phyloP scores from a whole-genome alignment of 192 early-diverging fungal species.

The Chytriomyces sp. region DNA sequence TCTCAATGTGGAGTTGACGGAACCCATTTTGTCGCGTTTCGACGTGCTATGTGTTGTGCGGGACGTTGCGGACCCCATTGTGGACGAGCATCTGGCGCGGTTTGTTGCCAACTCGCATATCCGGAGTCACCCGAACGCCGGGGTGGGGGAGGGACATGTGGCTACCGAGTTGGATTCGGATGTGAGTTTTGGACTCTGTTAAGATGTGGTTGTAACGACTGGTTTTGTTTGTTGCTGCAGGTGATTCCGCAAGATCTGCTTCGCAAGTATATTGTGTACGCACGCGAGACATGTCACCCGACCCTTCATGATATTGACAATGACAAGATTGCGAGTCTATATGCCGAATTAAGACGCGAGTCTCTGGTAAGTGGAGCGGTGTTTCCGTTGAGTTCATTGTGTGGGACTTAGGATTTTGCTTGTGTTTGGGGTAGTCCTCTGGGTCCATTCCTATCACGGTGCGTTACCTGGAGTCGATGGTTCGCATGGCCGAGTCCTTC shows the following conservation, averaged over 20 bases:
- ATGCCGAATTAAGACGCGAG: slow-evolving; percentile 89
- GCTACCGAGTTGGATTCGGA: slow-evolving; percentile 55
- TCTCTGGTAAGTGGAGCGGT: slow-evolving; percentile 54
- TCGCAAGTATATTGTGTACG: slow-evolving; percentile 86
- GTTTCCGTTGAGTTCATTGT: slow-evolving; percentile 1
- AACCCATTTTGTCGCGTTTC: slow-evolving; percentile 98
- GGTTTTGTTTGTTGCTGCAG: slow-evolving; percentile 42
- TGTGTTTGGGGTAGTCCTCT: slow-evolving; percentile 52
- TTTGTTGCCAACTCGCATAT: slow-evolving; percentile 95
- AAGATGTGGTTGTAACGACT: slow-evolving; percentile 7
- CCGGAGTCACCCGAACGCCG: slow-evolving; percentile 79
- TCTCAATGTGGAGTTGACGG: slow-evolving; percentile 97
- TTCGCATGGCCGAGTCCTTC: slow-evolving; percentile 82
- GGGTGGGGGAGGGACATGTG: slow-evolving; percentile 35
- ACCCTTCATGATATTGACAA: slow-evolving; percentile 82
- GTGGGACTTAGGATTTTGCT: slow-evolving; percentile 23
- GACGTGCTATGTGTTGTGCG: slow-evolving; percentile 96
- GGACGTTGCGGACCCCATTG: slow-evolving; percentile 87
- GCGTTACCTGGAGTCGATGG: slow-evolving; percentile 81
- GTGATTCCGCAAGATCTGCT: slow-evolving; percentile 75
- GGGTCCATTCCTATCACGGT: slow-evolving; percentile 76
- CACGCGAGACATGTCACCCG: slow-evolving; percentile 76
- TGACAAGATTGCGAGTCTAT: slow-evolving; percentile 86
- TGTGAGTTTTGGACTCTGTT: slow-evolving; percentile 48
- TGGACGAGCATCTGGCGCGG: slow-evolving; percentile 86